Evolutionary conservation across 1,284 basidiomycete species (phyloP).

Genomic region (Boletus semigastroideus): DNA sequence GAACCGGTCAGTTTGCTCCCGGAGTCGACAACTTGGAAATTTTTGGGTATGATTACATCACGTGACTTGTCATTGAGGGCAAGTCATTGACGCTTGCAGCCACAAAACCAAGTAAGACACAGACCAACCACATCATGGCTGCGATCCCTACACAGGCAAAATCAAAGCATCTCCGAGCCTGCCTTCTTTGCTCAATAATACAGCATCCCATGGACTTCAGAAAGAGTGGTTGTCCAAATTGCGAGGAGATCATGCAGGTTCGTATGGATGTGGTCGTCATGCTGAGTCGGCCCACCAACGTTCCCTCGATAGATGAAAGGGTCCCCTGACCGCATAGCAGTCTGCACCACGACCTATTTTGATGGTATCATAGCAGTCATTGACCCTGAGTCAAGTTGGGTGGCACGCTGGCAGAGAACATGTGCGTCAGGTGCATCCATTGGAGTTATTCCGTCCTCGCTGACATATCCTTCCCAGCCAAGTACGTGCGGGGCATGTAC

Average conservation of each 20-base stretch:
- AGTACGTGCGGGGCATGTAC: constrained; percentile 85
- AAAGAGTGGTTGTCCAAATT: constrained; percentile 91
- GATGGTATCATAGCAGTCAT: constrained; percentile 92
- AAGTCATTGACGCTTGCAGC: constrained; percentile 11
- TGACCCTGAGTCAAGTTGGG: constrained; percentile 91
- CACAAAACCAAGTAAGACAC: too few relatives aligned
- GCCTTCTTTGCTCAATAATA: constrained; percentile 89
- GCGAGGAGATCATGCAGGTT: constrained; percentile 93
- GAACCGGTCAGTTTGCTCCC: neutral
- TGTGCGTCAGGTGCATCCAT: constrained; percentile 50
- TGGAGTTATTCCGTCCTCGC: constrained; percentile 3
- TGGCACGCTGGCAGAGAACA: constrained; percentile 90
- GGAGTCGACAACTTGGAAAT: constrained; percentile 18
- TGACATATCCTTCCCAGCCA: constrained; percentile 51
- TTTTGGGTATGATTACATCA: constrained; percentile 21
- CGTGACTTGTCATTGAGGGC: constrained; percentile 32
- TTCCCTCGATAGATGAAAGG: constrained; percentile 74
- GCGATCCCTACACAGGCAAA: constrained; percentile 60
- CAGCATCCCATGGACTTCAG: constrained; percentile 86
- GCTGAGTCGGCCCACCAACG: neutral
- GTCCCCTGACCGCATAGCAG: constrained; percentile 77
- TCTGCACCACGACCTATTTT: constrained; percentile 93
- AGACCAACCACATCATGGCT: constrained; percentile 39
- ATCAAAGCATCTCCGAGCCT: constrained; percentile 81
- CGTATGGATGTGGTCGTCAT: constrained; percentile 7